Conservation (phyloP, 2,329 filamentous ascomycete species). For the Macroventuria anomochaeta region DNA sequence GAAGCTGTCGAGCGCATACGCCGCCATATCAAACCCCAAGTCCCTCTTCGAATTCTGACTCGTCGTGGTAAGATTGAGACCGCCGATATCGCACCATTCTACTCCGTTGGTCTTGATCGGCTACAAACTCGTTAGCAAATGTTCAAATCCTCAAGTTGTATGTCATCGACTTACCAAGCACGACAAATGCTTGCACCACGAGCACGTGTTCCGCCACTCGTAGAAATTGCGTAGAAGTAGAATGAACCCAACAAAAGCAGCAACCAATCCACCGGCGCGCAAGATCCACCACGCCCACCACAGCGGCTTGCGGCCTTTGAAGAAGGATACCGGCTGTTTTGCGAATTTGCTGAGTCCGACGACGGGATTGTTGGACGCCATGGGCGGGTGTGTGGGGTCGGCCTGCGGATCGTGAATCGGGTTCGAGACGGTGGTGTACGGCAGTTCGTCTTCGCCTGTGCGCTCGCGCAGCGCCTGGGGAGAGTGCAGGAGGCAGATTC, state of each 20-base stretch:
- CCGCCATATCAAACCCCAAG: conserved; percentile 2
- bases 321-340: conserved; percentile 71
- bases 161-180: conserved; percentile 76
- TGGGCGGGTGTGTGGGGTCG: conserved; percentile 12
- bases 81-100: conserved; percentile 48
- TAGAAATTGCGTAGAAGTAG: conserved; percentile 93
- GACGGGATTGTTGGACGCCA: conserved; percentile 18
- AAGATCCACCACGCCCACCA: conserved; percentile 99
- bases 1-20: conserved; percentile 11
- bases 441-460: conserved; percentile 71
- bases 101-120: conserved; percentile 34
- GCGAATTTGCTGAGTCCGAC: conserved; percentile 51
- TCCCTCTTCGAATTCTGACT: conserved; percentile 5
- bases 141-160: no score
- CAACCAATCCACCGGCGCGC: conserved; percentile 76
- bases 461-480: conserved; percentile 79
- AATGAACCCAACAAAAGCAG: conserved; percentile 85
- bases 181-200: conserved; percentile 94
- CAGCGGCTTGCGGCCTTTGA: conserved; percentile 87
- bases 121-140: conserved; percentile 16
- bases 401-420: conserved; percentile 25
- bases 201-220: conserved; percentile 74
- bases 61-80: conserved; percentile 31
- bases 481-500: conserved; percentile 86
- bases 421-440: conserved; percentile 70